These are phyloP conservation scores for Globisporangium irregulare DNA, from an alignment of 352 stramenopile genomes.

Conservation along the genomic window DNA sequence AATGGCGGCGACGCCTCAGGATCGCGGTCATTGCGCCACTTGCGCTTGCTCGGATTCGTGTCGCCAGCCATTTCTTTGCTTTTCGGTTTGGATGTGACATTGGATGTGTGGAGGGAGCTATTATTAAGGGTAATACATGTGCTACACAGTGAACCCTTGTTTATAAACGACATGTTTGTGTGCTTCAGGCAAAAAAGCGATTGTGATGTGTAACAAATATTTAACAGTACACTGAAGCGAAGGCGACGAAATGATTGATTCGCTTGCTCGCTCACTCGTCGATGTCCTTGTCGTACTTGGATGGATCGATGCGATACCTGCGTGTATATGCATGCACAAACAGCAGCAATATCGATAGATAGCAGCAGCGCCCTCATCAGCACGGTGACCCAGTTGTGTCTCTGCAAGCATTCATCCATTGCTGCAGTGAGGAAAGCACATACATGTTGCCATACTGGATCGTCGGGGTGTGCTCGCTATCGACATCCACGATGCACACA, in stretches of 20 bases:
- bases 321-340: background rate
- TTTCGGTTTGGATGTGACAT: too few species aligned
- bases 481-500: background rate
- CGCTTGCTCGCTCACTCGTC: background rate
- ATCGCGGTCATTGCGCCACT: background rate
- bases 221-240: background rate
- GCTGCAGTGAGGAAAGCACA: background rate
- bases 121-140: too few species aligned
- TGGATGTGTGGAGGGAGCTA: too few species aligned
- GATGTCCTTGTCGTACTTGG: background rate
- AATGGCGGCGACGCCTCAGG: too few species aligned
- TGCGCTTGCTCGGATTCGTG: background rate
- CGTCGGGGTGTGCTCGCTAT: background rate
- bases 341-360: background rate
- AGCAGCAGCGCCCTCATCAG: background rate
- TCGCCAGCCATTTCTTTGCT: constrained; percentile 10
- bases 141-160: too few species aligned
- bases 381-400: too few species aligned
- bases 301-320: background rate
- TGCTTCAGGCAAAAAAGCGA: too few species aligned
- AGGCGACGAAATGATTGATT: background rate
- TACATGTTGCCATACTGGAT: constrained; percentile 1
- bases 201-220: too few species aligned
- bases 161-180: too few species aligned
- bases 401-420: background rate